Percentiles rank a stretch among this genome's conserved stretches.
Conservation (phyloP, 2,329 filamentous ascomycete genomes). For the Botrytis elliptica region DNA sequence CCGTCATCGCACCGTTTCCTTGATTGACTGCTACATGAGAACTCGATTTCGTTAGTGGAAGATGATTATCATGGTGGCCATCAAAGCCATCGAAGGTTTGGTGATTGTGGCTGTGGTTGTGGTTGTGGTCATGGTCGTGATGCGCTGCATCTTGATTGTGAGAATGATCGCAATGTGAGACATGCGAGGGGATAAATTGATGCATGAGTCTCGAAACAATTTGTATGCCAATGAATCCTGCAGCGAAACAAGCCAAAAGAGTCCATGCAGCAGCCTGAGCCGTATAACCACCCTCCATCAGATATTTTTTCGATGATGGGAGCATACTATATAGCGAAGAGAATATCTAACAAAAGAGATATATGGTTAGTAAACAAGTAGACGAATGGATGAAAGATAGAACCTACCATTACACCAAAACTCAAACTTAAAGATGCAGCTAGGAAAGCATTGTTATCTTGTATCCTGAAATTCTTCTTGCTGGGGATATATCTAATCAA, state of each 20-base stretch:
- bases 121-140: conserved; percentile 32
- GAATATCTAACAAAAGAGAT: conserved; percentile 65
- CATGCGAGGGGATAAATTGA: conserved; percentile 71
- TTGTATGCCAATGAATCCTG: conserved; percentile 74
- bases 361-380: background rate
- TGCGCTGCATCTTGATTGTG: conserved; percentile 55
- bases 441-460: conserved; percentile 85
- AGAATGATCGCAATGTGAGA: conserved; percentile 76
- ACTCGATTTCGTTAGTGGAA: conserved; percentile 10
- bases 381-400: no score
- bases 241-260: conserved; percentile 67
- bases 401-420: conserved; percentile 88
- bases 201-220: conserved; percentile 70
- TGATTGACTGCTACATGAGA: background rate
- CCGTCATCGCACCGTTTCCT: conserved; percentile 28
- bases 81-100: background rate
- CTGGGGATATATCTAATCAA: conserved; percentile 71
- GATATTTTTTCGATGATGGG: conserved; percentile 77
- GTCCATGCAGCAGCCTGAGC: conserved; percentile 66
- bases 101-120: conserved; percentile 26
- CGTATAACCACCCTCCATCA: conserved; percentile 66
- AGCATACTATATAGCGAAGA: conserved; percentile 92
- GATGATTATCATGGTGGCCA: background rate
- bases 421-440: conserved; percentile 87
- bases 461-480: conserved; percentile 76